Percentiles rank a stretch among this genome's conserved stretches.
phyloP scores from a whole-genome alignment of 2,329 filamentous ascomycete species.

The Fusarium succisae region DNA sequence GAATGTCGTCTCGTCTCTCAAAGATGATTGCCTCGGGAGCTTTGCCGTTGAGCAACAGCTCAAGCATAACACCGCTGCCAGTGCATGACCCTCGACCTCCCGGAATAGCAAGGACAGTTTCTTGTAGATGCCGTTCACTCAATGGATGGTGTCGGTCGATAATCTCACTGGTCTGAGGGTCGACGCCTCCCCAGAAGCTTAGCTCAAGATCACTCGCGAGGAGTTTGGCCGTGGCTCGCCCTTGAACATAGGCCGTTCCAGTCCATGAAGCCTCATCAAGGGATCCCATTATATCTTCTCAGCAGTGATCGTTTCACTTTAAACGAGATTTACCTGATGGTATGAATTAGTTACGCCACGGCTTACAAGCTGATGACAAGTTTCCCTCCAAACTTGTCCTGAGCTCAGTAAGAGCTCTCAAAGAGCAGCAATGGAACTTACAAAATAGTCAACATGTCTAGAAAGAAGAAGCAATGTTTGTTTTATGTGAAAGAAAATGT shows the following conservation, averaged over 20 bases:
- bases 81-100: constrained; percentile 58
- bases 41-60: constrained; percentile 52
- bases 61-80: constrained; percentile 56
- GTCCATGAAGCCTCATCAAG: not conserved
- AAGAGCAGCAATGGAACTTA: not conserved
- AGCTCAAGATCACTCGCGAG: constrained; percentile 44
- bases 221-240: constrained; percentile 42
- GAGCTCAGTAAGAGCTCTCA: not conserved
- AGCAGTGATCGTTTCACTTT: not conserved
- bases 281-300: constrained; percentile 6
- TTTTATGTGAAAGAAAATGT: not conserved
- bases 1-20: constrained; percentile 52
- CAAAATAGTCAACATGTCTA: not conserved
- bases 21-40: constrained; percentile 55
- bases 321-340: not conserved
- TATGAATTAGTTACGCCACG: not conserved
- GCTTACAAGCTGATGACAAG: not conserved
- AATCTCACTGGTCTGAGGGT: constrained; percentile 51
- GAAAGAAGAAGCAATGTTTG: too few species aligned
- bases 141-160: constrained; percentile 57
- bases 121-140: constrained; percentile 44
- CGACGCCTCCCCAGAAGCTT: constrained; percentile 59
- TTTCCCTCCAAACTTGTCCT: not conserved
- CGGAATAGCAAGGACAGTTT: constrained; percentile 54
- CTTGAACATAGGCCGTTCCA: constrained; percentile 37